These are phyloP conservation scores for Agapanthus africanus DNA, from an alignment of 106 monocot species.

Conservation along the genomic window DNA sequence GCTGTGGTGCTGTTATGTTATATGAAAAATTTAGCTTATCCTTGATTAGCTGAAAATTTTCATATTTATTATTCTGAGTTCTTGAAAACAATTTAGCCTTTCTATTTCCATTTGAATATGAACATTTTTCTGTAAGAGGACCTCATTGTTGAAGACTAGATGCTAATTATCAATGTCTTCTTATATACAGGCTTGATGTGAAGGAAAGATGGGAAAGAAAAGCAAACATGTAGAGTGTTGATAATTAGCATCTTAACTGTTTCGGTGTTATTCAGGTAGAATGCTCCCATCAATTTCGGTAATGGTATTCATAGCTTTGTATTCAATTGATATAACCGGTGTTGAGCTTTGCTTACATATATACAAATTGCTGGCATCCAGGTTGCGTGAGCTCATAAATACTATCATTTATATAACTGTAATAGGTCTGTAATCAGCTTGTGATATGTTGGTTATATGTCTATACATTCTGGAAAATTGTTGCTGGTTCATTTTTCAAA, in stretches of 20 bases:
- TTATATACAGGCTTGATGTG: slow-evolving; percentile 26
- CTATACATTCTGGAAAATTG: not conserved
- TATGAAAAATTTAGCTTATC: not conserved
- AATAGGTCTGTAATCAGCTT: not conserved
- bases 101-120: not conserved
- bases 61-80: not conserved
- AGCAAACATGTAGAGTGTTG: slow-evolving; percentile 32
- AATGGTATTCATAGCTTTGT: slow-evolving; percentile 1
- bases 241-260: not conserved
- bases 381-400: not conserved
- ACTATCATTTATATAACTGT: not conserved
- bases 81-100: not conserved
- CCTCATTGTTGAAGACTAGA: not conserved
- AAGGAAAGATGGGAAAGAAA: slow-evolving; percentile 54
- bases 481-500: not conserved
- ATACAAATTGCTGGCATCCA: not conserved
- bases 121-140: not conserved
- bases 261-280: not conserved
- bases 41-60: not conserved
- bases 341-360: not conserved
- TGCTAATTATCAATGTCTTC: slow-evolving; percentile 1
- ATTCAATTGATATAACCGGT: not conserved
- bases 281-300: not conserved
- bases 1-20: too few relatives aligned
- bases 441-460: not conserved